A percentile compares a stretch with the other conserved stretches of the same genome.
Evolutionary conservation across 1,284 basidiomycete species (phyloP).

Genomic region (Leccinum insigne): DNA sequence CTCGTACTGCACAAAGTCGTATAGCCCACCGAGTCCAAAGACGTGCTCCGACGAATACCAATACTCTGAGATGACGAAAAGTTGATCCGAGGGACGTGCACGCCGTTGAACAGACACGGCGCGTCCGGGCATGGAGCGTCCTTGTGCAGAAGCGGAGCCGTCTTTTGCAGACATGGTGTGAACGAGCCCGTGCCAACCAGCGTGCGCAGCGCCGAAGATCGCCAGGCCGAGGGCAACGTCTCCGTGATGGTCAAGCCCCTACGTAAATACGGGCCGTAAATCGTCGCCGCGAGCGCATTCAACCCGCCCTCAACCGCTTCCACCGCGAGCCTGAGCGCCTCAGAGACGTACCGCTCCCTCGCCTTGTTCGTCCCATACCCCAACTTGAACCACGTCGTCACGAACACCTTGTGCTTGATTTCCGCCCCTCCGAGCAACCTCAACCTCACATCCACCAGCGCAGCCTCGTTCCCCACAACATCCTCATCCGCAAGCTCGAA

Average conservation of each 20-base stretch:
- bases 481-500: conserved; percentile 78
- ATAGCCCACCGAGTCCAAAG: conserved; percentile 92
- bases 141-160: conserved; percentile 85
- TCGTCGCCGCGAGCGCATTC: conserved; percentile 47
- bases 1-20: conserved; percentile 97
- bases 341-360: conserved; percentile 85
- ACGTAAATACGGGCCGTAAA: conserved; percentile 94
- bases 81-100: conserved; percentile 91
- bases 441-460: conserved; percentile 81
- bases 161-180: conserved; percentile 75
- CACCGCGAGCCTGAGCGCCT: conserved; percentile 54
- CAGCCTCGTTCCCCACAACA: conserved; percentile 40
- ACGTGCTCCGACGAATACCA: conserved; percentile 99
- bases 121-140: conserved; percentile 79
- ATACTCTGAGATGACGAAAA: conserved; percentile 95
- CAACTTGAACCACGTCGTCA: conserved; percentile 86
- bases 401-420: conserved; percentile 94
- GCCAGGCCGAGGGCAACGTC: conserved; percentile 44
- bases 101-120: conserved; percentile 96
- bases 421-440: conserved; percentile 85
- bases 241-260: conserved; percentile 65
- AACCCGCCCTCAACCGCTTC: conserved; percentile 15
- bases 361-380: conserved; percentile 98
- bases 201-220: conserved; percentile 50
- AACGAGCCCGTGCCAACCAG: conserved; percentile 94